Base-by-base conservation (phyloP, 2,329 filamentous ascomycete species). In the Phialophora tarda region DNA sequence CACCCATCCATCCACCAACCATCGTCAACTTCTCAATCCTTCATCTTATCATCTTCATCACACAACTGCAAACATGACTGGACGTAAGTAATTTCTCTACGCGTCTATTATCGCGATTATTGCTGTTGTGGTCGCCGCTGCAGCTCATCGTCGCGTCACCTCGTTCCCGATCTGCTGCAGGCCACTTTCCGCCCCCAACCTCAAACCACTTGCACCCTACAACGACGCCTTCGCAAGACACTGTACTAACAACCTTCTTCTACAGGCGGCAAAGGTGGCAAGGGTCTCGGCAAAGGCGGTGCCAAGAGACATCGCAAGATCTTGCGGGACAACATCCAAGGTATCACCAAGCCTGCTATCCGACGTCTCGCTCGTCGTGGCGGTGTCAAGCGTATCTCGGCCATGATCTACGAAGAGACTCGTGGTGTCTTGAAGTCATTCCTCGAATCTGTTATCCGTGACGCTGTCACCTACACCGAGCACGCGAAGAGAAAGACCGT, bases 361-460 rank as follows among this genome's bases (percentile, higher is more conserved):
- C 81, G 82, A 66, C 82, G 82, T 83, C 82, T 84, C 74, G 82
- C 82, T 71, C 82, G 82, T 76, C 82, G 82, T 95, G 93, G 93
- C 83, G 93, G 93, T 93, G 93, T 97, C 87, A 97, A 97, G 91
- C 93, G 93, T 96, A 97, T 97, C 79, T 97, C 93, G 78, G 93
- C 93, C 81, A 85, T 91, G 88, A 91, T 91, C 82, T 91, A 91
- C 84, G 89, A 91, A 81, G 89, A 91, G 84, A 91, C 89, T 71
- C 89, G 89, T 73, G 88, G 88, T 84, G 89, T 91, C 71, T 86
- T 91, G 76, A 91, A 91, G 86, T 89, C 88, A 74, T 91, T 91
- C 87, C 87, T 91, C 72, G 89, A 91, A 82, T 70, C 65, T 76
- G 89, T 91, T 80, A 91, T 91, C 76, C 89, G 89, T 79, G 89